Evolutionary conservation across 176 grass and related monocot species (phyloP), one percentile per base, ranked within the genome.

Genomic region (Poa annua): DNA sequence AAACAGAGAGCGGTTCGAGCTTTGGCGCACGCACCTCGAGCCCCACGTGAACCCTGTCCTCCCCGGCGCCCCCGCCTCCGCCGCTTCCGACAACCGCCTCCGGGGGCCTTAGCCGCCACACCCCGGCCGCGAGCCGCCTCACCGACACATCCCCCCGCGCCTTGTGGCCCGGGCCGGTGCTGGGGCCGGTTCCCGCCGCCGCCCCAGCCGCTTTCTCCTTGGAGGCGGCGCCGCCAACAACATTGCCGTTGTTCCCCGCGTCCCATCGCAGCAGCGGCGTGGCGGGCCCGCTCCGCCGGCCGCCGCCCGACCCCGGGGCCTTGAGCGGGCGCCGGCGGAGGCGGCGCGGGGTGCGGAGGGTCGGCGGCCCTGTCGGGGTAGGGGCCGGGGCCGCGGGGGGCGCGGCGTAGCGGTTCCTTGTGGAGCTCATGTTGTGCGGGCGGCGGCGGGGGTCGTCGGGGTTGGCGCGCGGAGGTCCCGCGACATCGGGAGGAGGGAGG

Each of bases 201-300:
- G 1, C 26, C 12, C 32, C 48, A 0, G 48, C 71, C 2, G 65
- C 81, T 3, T 24, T 45, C 6, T 65, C 79, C 17, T 26, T 32
- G 41, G 69, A 76, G 17, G 26, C 39, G 35, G 50, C 54, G 6
- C 42, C 57, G 29, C 29, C 29, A 29, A 29, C 29, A 38, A 29
- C 29, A 38, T 57, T 70, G 11, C 34, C 34, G 26, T 34, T 48
- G 26, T 34, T 48, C 5, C 54, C 57, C 35, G 91, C 71, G 78
- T 86, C 92, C 96, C 96, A 98, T 33, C 85, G 77, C 19, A 95
- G 89, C 47, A 95, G 91, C 22, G 93, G 96, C 64, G 93, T 98
- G 17, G 84, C 26, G 19, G 93, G 93, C 12, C 93, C 87, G 72
- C 93, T 90, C 77, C 89, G 87, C 85, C 87, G 75, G 20, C 86